A percentile compares a stretch with the other conserved stretches of the same genome.
These are phyloP conservation scores for Pythium periplocum DNA, from an alignment of 352 stramenopile species.

Conservation along the genomic window DNA sequence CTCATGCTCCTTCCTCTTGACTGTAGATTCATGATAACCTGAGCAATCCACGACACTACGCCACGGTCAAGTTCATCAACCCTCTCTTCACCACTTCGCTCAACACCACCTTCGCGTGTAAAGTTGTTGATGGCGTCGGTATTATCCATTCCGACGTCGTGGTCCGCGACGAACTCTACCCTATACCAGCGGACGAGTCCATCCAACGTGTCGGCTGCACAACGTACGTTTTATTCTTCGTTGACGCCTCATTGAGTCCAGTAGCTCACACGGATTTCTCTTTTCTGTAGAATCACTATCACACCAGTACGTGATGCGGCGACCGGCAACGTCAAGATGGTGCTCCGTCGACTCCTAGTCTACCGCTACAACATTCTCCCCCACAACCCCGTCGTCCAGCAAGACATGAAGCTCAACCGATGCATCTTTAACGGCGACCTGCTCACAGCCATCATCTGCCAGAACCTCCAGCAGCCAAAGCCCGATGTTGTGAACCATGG, in stretches of 20 bases:
- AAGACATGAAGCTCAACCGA: slow-evolving; percentile 19
- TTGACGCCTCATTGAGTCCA: slow-evolving; percentile 1
- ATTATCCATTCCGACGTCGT: slow-evolving; percentile 45
- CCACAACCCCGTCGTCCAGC: slow-evolving; percentile 12
- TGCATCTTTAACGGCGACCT: slow-evolving; percentile 21
- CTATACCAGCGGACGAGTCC: slow-evolving; percentile 11
- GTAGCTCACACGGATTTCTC: not conserved
- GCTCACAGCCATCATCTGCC: slow-evolving; percentile 18
- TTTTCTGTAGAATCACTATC: slow-evolving; percentile 8
- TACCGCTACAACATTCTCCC: slow-evolving; percentile 21
- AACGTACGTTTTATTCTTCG: slow-evolving; percentile 20
- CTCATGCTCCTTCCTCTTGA: no score
- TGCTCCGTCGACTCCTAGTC: slow-evolving; percentile 15
- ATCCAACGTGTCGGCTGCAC: slow-evolving; percentile 16
- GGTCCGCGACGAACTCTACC: slow-evolving; percentile 32
- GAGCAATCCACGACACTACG: slow-evolving; percentile 24
- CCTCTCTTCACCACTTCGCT: slow-evolving; percentile 26
- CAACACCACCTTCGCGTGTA: slow-evolving; percentile 35
- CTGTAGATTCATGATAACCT: slow-evolving; percentile 27
- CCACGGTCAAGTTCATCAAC: slow-evolving; percentile 39
- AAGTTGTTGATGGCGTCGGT: slow-evolving; percentile 24
- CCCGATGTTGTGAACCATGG: slow-evolving; percentile 14
- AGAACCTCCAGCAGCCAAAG: slow-evolving; percentile 15
- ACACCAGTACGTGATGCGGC: slow-evolving; percentile 12
- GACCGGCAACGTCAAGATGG: slow-evolving; percentile 18